Base-by-base conservation (phyloP, 192 early-diverging fungal species). In the Coemansia sp. region DNA sequence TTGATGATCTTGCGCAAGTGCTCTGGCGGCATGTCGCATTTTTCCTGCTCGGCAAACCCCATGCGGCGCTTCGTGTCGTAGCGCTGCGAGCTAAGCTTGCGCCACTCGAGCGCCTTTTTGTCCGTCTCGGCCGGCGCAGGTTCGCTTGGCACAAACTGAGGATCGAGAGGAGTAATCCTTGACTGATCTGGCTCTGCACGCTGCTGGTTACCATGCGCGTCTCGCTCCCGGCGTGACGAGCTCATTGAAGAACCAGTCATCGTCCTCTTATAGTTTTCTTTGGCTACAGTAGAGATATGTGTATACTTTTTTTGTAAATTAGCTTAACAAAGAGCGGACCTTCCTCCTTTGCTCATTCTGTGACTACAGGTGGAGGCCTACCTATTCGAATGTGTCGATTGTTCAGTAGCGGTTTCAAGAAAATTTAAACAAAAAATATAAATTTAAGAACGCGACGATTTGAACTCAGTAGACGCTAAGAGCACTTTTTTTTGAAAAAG, bases 1-100 rank as follows among this genome's bases (percentile, higher is more conserved):
- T 94, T 95, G 79, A 98, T 95, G 81, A 99, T 97, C 76, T 99
- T 98, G 70, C 97, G 92, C 68, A 98, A 86, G 84, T 97, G 95
- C 72, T 98, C 96, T 39, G 95, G 93, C 31, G 98, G 98, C 96
- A 99, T 97, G 68, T 95, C 89, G 62, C 91, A 93, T 79, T 99
- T 99, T 71, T 96, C 92, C 52, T 94, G 93, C 81, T 94, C 93
- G 43, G 93, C 89, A 84, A 95, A 95, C 46, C 96, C 96, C 88
- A 95, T 94, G 77, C 96, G 96, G 57, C 93, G 89, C 87, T 96
- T 97, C 41, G 94, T 95, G 66, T 92, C 90, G 74, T 96, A 99
- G 53, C 94, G 91, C 85, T 95, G 91, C 40, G 90, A 76, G 79
- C 96, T 95, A 65, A 96, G 83, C 79, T 93, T 91, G 68, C 91